Conservation (phyloP, 2,329 filamentous ascomycete species). For the Venturia aucupariae region DNA sequence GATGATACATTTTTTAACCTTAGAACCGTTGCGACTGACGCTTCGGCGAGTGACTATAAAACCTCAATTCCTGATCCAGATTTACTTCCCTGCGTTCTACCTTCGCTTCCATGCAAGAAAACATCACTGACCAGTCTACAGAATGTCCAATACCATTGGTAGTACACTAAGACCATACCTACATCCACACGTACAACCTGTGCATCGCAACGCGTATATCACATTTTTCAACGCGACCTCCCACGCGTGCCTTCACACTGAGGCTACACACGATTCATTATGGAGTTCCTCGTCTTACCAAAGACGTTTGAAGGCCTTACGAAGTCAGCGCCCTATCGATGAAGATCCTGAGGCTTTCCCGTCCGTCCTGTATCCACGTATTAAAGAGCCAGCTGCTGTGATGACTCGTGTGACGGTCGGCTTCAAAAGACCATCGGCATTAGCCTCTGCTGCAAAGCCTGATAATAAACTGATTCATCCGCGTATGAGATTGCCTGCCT, state of each 20-base stretch:
- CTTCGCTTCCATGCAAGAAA: not conserved
- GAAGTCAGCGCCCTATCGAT: not conserved
- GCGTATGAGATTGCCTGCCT: not conserved
- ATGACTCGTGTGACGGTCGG: not conserved
- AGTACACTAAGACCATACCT: conserved; percentile 10
- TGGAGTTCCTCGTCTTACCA: conserved; percentile 11
- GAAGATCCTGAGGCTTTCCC: not conserved
- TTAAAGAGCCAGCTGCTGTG: conserved; percentile 2
- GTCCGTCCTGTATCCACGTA: conserved; percentile 2
- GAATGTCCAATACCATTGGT: conserved; percentile 7
- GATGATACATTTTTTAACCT: conserved; percentile 14
- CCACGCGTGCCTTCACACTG: not conserved
- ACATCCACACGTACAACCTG: not conserved
- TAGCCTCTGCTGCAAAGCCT: not conserved
- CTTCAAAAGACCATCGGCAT: not conserved
- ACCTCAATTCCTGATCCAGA: conserved; percentile 4
- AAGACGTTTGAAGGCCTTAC: not conserved
- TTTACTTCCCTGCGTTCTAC: not conserved
- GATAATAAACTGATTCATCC: not conserved
- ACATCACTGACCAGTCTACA: not conserved
- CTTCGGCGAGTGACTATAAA: conserved; percentile 16
- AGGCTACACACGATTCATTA: not conserved
- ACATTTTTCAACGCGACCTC: conserved; percentile 2
- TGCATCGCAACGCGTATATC: conserved; percentile 8
- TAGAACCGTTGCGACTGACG: conserved; percentile 17